Conservation (phyloP, 352 stramenopile species). For the Globisporangium megalacanthum region DNA sequence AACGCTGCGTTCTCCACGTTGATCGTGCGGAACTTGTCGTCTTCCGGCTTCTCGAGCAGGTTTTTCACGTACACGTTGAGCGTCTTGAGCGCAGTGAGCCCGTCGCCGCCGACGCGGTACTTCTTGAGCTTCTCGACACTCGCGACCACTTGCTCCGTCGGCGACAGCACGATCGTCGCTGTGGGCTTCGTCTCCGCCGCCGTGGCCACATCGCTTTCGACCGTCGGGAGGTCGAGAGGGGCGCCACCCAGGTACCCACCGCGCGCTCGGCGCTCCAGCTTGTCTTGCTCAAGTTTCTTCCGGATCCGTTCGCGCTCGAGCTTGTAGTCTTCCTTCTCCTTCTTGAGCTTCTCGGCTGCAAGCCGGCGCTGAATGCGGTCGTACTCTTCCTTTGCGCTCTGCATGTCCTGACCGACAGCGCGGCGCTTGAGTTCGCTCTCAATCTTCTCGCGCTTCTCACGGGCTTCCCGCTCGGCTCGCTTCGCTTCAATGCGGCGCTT, state of each 20-base stretch:
- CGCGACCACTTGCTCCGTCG: constrained; percentile 64
- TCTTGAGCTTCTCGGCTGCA: constrained; percentile 79
- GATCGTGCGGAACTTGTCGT: constrained; percentile 89
- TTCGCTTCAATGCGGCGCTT: constrained; percentile 77
- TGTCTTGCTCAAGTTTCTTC: constrained; percentile 89
- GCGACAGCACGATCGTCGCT: constrained; percentile 25
- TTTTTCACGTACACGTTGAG: constrained; percentile 87
- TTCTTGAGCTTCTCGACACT: constrained; percentile 81
- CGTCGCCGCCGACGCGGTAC: constrained; percentile 80
- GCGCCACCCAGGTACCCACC: constrained; percentile 74
- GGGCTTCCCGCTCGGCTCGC: constrained; percentile 68
- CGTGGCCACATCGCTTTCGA: constrained; percentile 15
- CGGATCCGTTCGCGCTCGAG: constrained; percentile 85
- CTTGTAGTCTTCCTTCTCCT: constrained; percentile 87
- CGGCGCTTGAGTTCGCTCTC: constrained; percentile 72
- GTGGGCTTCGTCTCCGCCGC: constrained; percentile 37
- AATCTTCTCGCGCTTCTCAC: constrained; percentile 71
- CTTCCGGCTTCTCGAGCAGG: constrained; percentile 78
- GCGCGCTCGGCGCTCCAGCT: constrained; percentile 81
- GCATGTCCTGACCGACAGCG: constrained; percentile 70
- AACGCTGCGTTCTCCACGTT: constrained; percentile 89
- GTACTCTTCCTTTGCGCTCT: constrained; percentile 75
- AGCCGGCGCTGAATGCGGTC: constrained; percentile 74
- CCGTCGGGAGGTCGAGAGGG: constrained; percentile 45
- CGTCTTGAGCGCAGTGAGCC: constrained; percentile 77